Evolutionary conservation across 768 basidiomycete species (phyloP).

Genomic region (Dioszegia crocea): DNA sequence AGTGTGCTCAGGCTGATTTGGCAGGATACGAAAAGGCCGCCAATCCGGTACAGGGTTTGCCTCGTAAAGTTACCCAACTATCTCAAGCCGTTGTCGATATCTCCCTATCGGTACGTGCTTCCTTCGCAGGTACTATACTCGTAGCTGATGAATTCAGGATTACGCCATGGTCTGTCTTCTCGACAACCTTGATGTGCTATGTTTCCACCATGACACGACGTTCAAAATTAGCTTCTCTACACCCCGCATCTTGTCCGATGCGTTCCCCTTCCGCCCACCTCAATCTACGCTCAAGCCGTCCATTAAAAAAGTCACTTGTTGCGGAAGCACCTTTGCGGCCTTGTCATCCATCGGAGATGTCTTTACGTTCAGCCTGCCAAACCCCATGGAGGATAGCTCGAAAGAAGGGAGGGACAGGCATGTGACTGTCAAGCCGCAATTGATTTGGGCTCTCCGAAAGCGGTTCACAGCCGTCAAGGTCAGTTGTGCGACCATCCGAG

Average conservation of each 20-base stretch:
- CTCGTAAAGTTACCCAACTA: conserved; percentile 76
- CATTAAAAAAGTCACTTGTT: conserved; percentile 73
- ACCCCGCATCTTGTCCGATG: conserved; percentile 70
- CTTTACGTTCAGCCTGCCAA: conserved; percentile 65
- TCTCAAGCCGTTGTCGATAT: conserved; percentile 66
- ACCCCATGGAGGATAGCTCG: conserved; percentile 43
- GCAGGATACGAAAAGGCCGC: conserved; percentile 71
- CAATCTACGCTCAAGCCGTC: conserved; percentile 65
- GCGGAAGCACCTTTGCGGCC: conserved; percentile 76
- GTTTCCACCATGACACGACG: conserved; percentile 70
- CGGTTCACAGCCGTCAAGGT: conserved; percentile 79
- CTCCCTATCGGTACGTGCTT: conserved; percentile 63
- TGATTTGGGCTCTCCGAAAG: conserved; percentile 83
- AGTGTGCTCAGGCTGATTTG: background rate
- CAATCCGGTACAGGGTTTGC: conserved; percentile 69
- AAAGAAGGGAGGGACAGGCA: conserved; percentile 49
- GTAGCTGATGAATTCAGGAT: conserved; percentile 56
- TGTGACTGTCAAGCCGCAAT: conserved; percentile 67
- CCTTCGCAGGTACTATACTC: background rate
- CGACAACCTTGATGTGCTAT: conserved; percentile 73
- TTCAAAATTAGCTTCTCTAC: conserved; percentile 77
- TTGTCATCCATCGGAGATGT: conserved; percentile 84
- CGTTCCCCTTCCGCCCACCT: conserved; percentile 72
- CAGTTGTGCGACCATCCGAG: conserved; percentile 18
- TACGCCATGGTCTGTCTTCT: conserved; percentile 75